These are phyloP conservation scores for Cyclotella cryptica DNA, from an alignment of 108 stramenopile genomes.

Conservation along the genomic window DNA sequence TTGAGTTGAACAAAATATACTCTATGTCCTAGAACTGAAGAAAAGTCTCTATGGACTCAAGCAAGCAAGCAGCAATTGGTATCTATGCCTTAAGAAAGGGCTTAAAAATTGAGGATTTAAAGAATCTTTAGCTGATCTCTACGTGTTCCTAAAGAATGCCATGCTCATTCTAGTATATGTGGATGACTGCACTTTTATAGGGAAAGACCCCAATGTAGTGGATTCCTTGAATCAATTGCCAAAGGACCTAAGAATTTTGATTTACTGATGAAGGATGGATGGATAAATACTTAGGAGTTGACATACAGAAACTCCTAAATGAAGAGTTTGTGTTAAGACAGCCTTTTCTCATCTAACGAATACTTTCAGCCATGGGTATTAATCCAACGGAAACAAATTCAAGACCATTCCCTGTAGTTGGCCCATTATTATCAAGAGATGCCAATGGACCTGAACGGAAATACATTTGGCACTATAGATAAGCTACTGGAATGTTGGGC, in stretches of 20 bases:
- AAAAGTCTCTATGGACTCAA: constrained; percentile 26
- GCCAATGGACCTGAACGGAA: constrained; percentile 35
- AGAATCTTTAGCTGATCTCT: constrained; percentile 22
- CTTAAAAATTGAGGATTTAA: constrained; percentile 21
- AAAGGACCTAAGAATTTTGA: constrained; percentile 16
- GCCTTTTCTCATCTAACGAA: constrained; percentile 56
- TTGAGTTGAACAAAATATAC: background rate
- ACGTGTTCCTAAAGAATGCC: constrained; percentile 10
- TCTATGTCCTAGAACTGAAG: constrained; percentile 14
- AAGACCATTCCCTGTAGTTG: background rate
- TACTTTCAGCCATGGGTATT: background rate
- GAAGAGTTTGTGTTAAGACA: constrained; percentile 48
- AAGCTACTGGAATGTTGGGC: constrained; percentile 55
- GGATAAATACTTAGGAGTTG: constrained; percentile 54
- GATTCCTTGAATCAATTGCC: constrained; percentile 4
- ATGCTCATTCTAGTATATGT: constrained; percentile 34
- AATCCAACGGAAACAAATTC: background rate
- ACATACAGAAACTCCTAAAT: constrained; percentile 27
- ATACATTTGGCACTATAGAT: constrained; percentile 50
- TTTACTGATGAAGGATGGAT: constrained; percentile 44
- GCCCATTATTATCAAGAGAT: constrained; percentile 44
- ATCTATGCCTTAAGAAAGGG: constrained; percentile 3
- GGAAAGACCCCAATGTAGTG: background rate
- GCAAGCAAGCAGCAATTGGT: constrained; percentile 39
- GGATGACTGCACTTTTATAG: constrained; percentile 32